Evolutionary conservation across 129 eudicot genomes (phyloP).

Genomic region (Pulicaria dysenterica): DNA sequence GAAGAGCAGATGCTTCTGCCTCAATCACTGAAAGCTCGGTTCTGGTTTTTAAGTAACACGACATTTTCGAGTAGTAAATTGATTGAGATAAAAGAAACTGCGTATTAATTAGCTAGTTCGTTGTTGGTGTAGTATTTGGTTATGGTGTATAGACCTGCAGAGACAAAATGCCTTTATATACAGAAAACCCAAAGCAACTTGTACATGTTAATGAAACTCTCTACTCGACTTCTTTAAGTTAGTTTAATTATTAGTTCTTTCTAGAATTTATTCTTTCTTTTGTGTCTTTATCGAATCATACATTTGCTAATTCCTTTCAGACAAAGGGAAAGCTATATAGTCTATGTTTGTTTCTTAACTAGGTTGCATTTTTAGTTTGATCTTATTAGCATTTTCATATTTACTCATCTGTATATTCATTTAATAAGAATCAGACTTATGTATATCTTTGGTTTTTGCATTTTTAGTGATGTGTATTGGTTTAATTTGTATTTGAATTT

Average conservation of each 20-base stretch:
- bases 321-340: not conserved
- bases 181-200: not conserved
- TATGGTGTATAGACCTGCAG: conserved; percentile 2
- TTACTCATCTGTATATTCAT: too few relatives aligned
- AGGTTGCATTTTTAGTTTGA: too few relatives aligned
- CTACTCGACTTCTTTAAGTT: not conserved
- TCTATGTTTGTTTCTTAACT: too few relatives aligned
- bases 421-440: too few relatives aligned
- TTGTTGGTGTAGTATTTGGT: conserved; percentile 23
- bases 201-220: not conserved
- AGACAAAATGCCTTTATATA: conserved; percentile 24
- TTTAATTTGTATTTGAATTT: too few relatives aligned
- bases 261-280: conserved; percentile 20
- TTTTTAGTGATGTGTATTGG: too few relatives aligned
- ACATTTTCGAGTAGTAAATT: conserved; percentile 14
- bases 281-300: conserved; percentile 10
- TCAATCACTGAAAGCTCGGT: conserved; percentile 26
- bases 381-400: too few relatives aligned
- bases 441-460: too few relatives aligned
- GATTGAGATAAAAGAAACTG: not conserved
- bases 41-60: conserved; percentile 24
- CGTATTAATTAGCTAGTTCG: not conserved
- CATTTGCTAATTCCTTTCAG: conserved; percentile 16
- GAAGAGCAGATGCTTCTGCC: conserved; percentile 33
- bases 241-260: not conserved